phyloP scores from a whole-genome alignment of 495 filamentous ascomycete species.

The Neurospora tetraspora region DNA sequence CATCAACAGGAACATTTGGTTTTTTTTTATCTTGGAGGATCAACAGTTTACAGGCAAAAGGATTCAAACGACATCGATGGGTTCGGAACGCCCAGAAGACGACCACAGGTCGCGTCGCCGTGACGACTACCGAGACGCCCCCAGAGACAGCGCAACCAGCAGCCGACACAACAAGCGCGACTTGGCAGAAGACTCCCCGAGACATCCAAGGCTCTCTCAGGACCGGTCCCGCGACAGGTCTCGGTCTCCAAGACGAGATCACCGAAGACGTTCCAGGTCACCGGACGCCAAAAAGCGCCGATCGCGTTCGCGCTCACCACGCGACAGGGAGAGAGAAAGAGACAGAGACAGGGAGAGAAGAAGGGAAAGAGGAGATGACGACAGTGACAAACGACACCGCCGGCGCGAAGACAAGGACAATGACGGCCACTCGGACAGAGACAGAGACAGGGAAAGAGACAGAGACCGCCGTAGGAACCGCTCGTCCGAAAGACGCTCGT shows the following conservation, averaged over 20 bases:
- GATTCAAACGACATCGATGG: slow-evolving; percentile 9
- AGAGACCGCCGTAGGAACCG: slow-evolving; percentile 1
- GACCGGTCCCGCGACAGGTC: slow-evolving; percentile 11
- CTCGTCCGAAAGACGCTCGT: slow-evolving; percentile 1
- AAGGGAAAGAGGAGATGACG: slow-evolving; percentile 3
- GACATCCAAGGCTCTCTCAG: slow-evolving; percentile 11
- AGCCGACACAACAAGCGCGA: slow-evolving; percentile 3
- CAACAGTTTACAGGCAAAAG: neutral
- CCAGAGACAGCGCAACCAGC: neutral
- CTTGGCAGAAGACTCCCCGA: slow-evolving; percentile 11
- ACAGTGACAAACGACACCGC: slow-evolving; percentile 4
- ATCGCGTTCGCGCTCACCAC: slow-evolving; percentile 15
- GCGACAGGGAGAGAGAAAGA: slow-evolving; percentile 9
- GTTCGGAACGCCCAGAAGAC: slow-evolving; percentile 3
- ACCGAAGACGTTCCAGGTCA: slow-evolving; percentile 27
- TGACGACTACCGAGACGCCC: slow-evolving; percentile 5
- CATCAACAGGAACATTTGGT: too few species aligned
- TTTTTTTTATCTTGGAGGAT: neutral
- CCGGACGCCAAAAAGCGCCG: slow-evolving; percentile 22
- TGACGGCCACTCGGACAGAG: neutral
- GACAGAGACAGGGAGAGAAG: slow-evolving; percentile 9
- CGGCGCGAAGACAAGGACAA: neutral
- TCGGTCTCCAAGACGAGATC: slow-evolving; percentile 19
- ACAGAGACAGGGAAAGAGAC: slow-evolving; percentile 1
- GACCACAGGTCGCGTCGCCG: slow-evolving; percentile 11